Evolutionary conservation across 805 yeast genomes (phyloP).

Genomic region (Starmera dryadoides): DNA sequence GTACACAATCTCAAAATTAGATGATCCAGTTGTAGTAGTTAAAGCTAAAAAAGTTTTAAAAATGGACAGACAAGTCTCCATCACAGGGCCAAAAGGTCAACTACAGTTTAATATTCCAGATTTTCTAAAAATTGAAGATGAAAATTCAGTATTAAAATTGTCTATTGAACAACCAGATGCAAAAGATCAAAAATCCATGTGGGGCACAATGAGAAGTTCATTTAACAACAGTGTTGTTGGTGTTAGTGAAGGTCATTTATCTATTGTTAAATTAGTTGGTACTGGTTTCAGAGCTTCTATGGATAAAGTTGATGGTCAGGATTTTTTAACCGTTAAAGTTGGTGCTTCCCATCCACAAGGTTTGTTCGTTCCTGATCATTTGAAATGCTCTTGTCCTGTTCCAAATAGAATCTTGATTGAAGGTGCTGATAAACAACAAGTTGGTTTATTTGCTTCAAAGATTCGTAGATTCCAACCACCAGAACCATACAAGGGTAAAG

Average conservation of each 20-base stretch:
- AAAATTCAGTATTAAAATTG: constrained; percentile 39
- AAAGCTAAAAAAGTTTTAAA: constrained; percentile 57
- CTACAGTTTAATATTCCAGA: constrained; percentile 62
- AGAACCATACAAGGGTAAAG: constrained; percentile 98
- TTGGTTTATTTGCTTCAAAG: constrained; percentile 81
- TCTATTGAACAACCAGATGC: constrained; percentile 47
- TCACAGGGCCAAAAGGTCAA: constrained; percentile 75
- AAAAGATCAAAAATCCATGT: constrained; percentile 74
- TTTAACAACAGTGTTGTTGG: constrained; percentile 77
- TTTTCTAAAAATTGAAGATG: constrained; percentile 45
- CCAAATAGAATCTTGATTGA: constrained; percentile 83
- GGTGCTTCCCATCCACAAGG: constrained; percentile 83
- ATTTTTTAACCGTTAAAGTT: constrained; percentile 68
- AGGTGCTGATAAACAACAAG: constrained; percentile 84
- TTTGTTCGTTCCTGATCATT: constrained; percentile 67
- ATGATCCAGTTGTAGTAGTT: constrained; percentile 51
- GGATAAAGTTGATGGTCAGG: constrained; percentile 43
- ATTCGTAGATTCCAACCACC: constrained; percentile 88
- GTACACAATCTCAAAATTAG: constrained; percentile 38
- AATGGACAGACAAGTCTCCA: constrained; percentile 50
- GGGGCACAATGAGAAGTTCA: constrained; percentile 90
- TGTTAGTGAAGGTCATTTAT: constrained; percentile 87
- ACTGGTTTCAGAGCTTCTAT: constrained; percentile 92
- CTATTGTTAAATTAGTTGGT: constrained; percentile 85
- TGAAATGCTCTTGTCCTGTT: constrained; percentile 69